Percentiles rank a stretch among this genome's conserved stretches.
Conservation (phyloP, 2,329 filamentous ascomycete species). For the Tolypocladium endophyticum region DNA sequence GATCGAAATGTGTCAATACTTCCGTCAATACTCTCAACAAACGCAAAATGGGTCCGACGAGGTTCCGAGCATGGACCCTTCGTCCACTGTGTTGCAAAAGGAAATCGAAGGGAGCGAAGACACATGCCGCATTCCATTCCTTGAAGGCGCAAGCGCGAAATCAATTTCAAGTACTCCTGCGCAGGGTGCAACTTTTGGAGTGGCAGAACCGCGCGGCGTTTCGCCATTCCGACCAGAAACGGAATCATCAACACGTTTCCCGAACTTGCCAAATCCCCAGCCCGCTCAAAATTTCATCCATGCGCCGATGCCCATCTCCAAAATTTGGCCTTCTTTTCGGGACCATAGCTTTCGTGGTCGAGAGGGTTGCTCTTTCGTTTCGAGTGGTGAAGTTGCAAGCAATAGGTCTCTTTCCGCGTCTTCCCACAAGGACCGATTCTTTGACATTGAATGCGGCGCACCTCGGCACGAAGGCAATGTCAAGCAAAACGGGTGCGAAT, state of each 20-base stretch:
- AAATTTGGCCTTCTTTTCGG: constrained; percentile 10
- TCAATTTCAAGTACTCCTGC: background rate
- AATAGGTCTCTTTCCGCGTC: background rate
- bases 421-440: background rate
- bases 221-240: background rate
- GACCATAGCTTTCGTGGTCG: constrained; percentile 3
- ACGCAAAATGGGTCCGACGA: background rate
- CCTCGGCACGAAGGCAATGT: background rate
- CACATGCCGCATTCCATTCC: background rate
- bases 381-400: background rate
- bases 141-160: background rate
- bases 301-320: constrained; percentile 8
- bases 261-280: background rate
- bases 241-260: background rate
- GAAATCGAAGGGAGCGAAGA: background rate
- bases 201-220: background rate
- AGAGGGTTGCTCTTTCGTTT: background rate
- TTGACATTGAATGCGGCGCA: background rate
- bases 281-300: background rate
- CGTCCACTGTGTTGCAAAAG: background rate
- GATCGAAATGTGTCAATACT: background rate
- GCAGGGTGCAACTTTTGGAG: background rate
- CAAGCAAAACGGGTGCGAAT: background rate
- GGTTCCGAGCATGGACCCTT: background rate
- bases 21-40: too few species aligned